A percentile compares a stretch with the other conserved stretches of the same genome.
Evolutionary conservation across 2,329 filamentous ascomycete genomes (phyloP).

Genomic region (Monosporascus sp.): DNA sequence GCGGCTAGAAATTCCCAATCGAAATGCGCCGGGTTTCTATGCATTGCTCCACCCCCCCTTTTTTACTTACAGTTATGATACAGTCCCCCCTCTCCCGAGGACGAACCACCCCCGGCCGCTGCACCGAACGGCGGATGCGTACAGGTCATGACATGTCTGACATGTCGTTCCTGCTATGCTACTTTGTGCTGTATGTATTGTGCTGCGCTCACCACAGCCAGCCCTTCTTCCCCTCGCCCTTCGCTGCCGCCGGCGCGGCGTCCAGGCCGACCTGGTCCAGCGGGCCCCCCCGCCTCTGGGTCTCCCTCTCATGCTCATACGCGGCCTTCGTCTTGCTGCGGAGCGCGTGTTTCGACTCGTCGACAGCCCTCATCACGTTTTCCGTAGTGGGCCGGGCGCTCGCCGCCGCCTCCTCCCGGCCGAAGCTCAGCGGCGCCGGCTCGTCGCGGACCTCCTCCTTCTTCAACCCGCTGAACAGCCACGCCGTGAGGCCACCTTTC

Average conservation of each 20-base stretch:
- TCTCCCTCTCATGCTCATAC: constrained; percentile 45
- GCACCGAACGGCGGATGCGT: no score
- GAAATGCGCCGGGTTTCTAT: no score
- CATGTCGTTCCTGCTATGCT: no score
- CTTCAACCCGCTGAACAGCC: constrained; percentile 35
- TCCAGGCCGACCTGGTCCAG: constrained; percentile 45
- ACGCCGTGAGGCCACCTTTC: constrained; percentile 23
- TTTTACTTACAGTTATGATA: no score
- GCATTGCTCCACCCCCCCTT: no score
- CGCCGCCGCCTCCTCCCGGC: constrained; percentile 25
- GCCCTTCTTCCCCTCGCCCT: constrained; percentile 37
- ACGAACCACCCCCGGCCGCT: no score
- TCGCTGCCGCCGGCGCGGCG: constrained; percentile 17
- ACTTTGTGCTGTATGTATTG: no score
- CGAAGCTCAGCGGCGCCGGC: constrained; percentile 16
- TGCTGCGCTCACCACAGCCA: constrained; percentile 35
- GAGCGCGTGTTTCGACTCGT: constrained; percentile 26
- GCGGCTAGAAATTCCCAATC: no score
- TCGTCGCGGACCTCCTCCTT: constrained; percentile 25
- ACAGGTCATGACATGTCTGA: no score
- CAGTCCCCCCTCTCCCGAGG: no score
- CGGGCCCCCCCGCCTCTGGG: constrained; percentile 45
- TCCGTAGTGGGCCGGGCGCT: constrained; percentile 13
- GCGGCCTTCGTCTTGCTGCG: constrained; percentile 37
- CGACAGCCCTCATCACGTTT: constrained; percentile 20